Percentiles rank a stretch among this genome's conserved stretches.
Evolutionary conservation across 306 rosid genomes (phyloP).

Genomic region (Citrullus mucosospermus): DNA sequence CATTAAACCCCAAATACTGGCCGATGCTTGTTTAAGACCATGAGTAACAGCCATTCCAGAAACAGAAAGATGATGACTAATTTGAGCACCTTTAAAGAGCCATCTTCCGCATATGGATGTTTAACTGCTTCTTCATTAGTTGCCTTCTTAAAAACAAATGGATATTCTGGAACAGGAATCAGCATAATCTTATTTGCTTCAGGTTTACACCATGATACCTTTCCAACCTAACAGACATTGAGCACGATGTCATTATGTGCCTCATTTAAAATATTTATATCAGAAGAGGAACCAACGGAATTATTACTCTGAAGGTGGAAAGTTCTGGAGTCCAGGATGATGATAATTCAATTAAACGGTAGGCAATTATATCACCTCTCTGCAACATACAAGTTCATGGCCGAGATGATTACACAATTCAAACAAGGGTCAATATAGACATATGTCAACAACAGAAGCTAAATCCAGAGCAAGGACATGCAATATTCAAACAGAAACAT

Average conservation of each 20-base stretch:
- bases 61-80: neutral
- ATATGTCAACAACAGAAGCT: neutral
- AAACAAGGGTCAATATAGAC: neutral
- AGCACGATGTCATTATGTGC: constrained; percentile 5
- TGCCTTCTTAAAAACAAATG: constrained; percentile 40
- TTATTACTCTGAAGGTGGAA: constrained; percentile 67
- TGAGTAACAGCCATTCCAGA: neutral
- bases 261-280: constrained; percentile 1
- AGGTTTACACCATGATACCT: constrained; percentile 41
- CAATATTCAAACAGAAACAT: neutral
- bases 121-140: constrained; percentile 28
- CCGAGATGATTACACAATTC: neutral
- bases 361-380: constrained; percentile 69
- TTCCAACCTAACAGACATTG: constrained; percentile 58
- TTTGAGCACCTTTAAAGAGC: constrained; percentile 63
- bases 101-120: constrained; percentile 60
- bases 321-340: constrained; percentile 81
- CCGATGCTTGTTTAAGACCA: neutral
- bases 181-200: constrained; percentile 38
- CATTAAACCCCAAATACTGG: neutral
- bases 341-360: constrained; percentile 76
- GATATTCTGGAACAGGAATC: constrained; percentile 53
- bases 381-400: constrained; percentile 22
- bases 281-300: constrained; percentile 3
- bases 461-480: neutral